Evolutionary conservation across 495 filamentous ascomycete genomes (phyloP).

Genomic region (Lasiosphaeris hirsuta): DNA sequence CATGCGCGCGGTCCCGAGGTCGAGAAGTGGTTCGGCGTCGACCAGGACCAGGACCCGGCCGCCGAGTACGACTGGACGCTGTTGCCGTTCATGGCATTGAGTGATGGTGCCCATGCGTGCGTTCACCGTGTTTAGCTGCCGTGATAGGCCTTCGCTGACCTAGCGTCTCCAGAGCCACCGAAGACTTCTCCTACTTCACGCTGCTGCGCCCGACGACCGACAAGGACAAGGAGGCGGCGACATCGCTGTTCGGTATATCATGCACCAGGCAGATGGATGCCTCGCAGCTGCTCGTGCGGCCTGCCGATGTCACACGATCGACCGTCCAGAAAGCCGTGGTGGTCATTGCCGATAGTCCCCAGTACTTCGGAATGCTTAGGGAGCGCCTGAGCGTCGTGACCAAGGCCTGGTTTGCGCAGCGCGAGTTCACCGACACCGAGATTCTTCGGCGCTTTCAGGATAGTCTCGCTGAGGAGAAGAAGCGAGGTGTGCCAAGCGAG

Average conservation of each 20-base stretch:
- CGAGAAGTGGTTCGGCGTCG: conserved; percentile 80
- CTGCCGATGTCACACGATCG: conserved; percentile 86
- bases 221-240: conserved; percentile 52
- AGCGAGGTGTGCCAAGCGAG: conserved; percentile 59
- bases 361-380: conserved; percentile 71
- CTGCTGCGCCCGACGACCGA: conserved; percentile 65
- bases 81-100: conserved; percentile 96
- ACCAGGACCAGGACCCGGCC: conserved; percentile 76
- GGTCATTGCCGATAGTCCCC: conserved; percentile 86
- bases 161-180: conserved; percentile 58
- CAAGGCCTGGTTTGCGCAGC: conserved; percentile 93
- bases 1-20: conserved; percentile 96
- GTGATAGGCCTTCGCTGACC: conserved; percentile 1
- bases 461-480: conserved; percentile 63
- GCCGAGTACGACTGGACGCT: conserved; percentile 86
- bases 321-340: conserved; percentile 99
- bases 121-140: conserved; percentile 24
- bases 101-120: conserved; percentile 92
- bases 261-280: conserved; percentile 91
- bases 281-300: conserved; percentile 67
- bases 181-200: conserved; percentile 99
- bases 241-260: conserved; percentile 92
- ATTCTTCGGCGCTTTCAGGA: conserved; percentile 81
- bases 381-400: conserved; percentile 87
- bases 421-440: conserved; percentile 61